These are phyloP conservation scores for Pseudozyma thailandica DNA, from an alignment of 1,284 basidiomycete species.

Conservation along the genomic window DNA sequence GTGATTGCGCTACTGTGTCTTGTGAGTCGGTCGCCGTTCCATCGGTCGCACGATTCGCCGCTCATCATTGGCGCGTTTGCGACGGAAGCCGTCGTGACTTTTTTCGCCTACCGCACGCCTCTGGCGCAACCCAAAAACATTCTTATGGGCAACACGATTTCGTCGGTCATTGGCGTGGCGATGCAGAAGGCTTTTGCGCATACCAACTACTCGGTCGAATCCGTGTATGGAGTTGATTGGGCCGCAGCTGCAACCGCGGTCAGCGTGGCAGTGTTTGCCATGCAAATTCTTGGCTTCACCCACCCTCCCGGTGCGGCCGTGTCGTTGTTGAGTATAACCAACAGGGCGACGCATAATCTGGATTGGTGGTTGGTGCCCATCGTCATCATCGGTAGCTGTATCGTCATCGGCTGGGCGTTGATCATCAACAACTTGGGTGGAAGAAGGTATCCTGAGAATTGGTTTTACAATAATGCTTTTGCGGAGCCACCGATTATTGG, in stretches of 20 bases:
- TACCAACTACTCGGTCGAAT: constrained; percentile 41
- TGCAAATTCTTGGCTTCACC: constrained; percentile 58
- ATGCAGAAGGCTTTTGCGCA: constrained; percentile 47
- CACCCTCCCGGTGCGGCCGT: constrained; percentile 62
- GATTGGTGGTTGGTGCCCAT: constrained; percentile 51
- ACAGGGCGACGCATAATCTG: constrained; percentile 27
- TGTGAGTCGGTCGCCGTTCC: constrained; percentile 28
- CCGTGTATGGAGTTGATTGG: constrained; percentile 50
- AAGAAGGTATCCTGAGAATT: constrained; percentile 45
- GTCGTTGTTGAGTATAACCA: constrained; percentile 49
- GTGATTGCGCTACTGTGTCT: constrained; percentile 30
- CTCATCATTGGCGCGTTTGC: constrained; percentile 53
- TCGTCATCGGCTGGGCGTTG: constrained; percentile 61
- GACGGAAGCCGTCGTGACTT: constrained; percentile 60
- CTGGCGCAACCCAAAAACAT: constrained; percentile 60
- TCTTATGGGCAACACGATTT: constrained; percentile 55
- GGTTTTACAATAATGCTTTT: constrained; percentile 37
- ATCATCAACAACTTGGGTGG: constrained; percentile 59
- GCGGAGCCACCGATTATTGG: constrained; percentile 36
- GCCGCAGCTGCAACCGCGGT: constrained; percentile 36
- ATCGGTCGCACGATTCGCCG: constrained; percentile 33
- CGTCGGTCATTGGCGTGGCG: constrained; percentile 52
- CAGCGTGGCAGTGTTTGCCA: constrained; percentile 40
- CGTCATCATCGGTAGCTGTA: constrained; percentile 22
- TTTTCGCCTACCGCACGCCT: constrained; percentile 46